A percentile compares a stretch with the other conserved stretches of the same genome.
Evolutionary conservation across 257 asterid species (phyloP).

Genomic region (Plantago elongata): DNA sequence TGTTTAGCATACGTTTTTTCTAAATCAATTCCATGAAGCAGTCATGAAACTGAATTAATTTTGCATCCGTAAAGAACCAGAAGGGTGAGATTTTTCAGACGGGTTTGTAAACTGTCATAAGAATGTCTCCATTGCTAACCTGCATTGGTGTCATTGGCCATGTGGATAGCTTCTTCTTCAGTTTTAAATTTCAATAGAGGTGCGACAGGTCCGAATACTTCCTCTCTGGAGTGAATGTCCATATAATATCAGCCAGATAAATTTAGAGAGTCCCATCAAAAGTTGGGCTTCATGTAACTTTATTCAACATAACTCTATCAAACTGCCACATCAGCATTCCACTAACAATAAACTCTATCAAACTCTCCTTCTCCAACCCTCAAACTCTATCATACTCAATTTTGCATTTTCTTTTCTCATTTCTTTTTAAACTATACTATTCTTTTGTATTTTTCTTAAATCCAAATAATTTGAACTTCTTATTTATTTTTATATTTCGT

Average conservation of each 20-base stretch:
- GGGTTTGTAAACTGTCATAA: not conserved
- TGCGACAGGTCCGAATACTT: conserved; percentile 96
- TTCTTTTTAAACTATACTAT: too few relatives aligned
- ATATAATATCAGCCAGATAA: conserved; percentile 12
- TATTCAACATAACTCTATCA: too few relatives aligned
- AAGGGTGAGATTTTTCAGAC: not conserved
- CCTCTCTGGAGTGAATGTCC: conserved; percentile 51
- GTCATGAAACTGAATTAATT: conserved; percentile 7
- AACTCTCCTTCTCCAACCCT: too few relatives aligned
- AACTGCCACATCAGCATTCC: too few relatives aligned
- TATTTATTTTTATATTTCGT: too few relatives aligned
- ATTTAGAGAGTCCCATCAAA: not conserved
- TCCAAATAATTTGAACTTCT: too few relatives aligned
- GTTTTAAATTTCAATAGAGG: conserved; percentile 90
- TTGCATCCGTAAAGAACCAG: conserved; percentile 5
- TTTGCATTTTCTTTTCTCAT: too few relatives aligned
- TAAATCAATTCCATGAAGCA: conserved; percentile 1
- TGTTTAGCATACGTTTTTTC: conserved; percentile 3
- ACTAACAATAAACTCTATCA: too few relatives aligned
- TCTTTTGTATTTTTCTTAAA: too few relatives aligned
- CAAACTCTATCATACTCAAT: too few relatives aligned
- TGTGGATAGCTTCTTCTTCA: conserved; percentile 82
- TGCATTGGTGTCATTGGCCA: conserved; percentile 91
- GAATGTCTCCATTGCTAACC: conserved; percentile 35
- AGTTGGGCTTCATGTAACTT: too few relatives aligned